phyloP scores from a whole-genome alignment of 495 filamentous ascomycete species.

The Penicillium verhagenii region DNA sequence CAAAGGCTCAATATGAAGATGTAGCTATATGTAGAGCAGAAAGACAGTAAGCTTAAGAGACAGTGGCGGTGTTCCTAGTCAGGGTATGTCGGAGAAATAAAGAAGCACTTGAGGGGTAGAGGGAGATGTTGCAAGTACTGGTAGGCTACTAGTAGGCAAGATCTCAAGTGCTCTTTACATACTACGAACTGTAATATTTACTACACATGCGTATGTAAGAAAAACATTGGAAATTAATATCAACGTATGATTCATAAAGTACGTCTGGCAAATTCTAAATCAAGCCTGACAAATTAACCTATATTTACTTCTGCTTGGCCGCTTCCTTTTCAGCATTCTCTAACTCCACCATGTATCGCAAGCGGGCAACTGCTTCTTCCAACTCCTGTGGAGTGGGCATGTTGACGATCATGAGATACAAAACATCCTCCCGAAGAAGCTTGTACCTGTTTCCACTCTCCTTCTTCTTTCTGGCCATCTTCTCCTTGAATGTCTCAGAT shows the following conservation, averaged over 20 bases:
- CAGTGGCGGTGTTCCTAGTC: too few species aligned
- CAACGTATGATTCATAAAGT: neutral
- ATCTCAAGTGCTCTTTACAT: too few species aligned
- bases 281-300: neutral
- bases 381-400: neutral
- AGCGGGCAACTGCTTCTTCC: neutral
- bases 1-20: too few species aligned
- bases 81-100: too few species aligned
- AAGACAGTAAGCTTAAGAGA: too few species aligned
- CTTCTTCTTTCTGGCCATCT: neutral
- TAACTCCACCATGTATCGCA: neutral
- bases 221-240: too few species aligned
- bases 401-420: neutral
- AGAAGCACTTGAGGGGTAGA: too few species aligned
- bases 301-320: neutral
- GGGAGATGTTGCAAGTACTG: too few species aligned
- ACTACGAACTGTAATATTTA: too few species aligned
- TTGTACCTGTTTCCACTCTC: neutral
- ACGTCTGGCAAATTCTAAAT: neutral
- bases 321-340: neutral
- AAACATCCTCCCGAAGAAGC: neutral
- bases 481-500: neutral
- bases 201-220: too few species aligned
- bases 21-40: too few species aligned
- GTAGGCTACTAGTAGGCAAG: too few species aligned